Evolutionary conservation across 139 green algal species (phyloP), one percentile per base, ranked within the genome.

Genomic region (Volvox reticuliferus): DNA sequence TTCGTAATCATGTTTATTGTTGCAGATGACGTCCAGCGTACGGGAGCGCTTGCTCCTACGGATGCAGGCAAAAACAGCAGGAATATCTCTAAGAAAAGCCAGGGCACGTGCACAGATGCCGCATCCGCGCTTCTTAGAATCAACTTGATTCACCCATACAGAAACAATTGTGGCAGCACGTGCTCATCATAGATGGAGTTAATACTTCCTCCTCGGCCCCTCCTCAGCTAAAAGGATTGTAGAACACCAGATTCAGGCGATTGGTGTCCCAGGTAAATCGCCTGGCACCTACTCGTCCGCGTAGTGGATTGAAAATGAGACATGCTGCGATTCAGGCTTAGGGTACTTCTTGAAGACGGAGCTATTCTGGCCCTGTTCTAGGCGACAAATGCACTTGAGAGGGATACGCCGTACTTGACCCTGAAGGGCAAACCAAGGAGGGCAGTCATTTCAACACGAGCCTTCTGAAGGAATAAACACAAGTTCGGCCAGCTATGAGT

Each of bases 301-400:
- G 89, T 98, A 98, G 0, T 94, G 88, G 62, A 98, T 89, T 20
- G 94, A 97, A 91, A 98, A 97, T 22, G 94, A 98, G 19, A 93
- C 33, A 9, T 82, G 32, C 21, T 87, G 90, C 6, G 82, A 75
- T 18, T 93, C 69, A 0, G 94, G 94, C 86, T 96, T 82, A 16
- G 93, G 94, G 84, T 95, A 87, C 9, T 94, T 92, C 69, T 84
- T 82, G 71, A 98, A 98, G 22, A 96, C 94, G 20, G 95, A 89
- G 0, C 95, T 98, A 0, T 87, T 89, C 87, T 98, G 96, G 0
- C 96, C 96, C 28, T 88, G 84, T 33, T 93, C 79, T 80, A 93
- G 93, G 0, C 44, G 63, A 21, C 24, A 20, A 17, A 96, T 92
- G 21, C 63, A 88, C 1, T 28, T 9, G 22, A 96, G 75, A 18